Evolutionary conservation across 768 basidiomycete species (phyloP), one percentile per base, ranked within the genome.

Genomic region (Panaeolus cyanescens): DNA sequence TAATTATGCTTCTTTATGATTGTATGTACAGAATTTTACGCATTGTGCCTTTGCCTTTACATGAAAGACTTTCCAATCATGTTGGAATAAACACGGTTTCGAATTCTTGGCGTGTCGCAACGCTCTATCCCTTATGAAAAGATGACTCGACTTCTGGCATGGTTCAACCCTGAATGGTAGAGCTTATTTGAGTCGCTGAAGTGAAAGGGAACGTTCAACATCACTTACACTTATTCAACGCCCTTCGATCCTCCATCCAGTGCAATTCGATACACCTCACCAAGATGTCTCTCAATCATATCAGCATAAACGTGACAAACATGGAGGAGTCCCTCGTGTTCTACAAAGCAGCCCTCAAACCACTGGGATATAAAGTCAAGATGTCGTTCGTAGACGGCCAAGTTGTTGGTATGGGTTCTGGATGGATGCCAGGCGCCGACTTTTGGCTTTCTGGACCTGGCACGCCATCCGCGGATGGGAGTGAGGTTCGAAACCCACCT

Each of bases 401-500:
- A 25, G 56, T 64, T 15, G 33, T 63, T 36, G 65, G 65, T 6
- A 32, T 63, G 8, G 62, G 57, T 17, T 53, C 55, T 25, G 53
- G 45, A 7, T 37, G 55, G 25, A 28, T 17, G 9, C 56, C 37
- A 12, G 59, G 33, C 8, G 62, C 66, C 25, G 64, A 66, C 59
- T 67, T 69, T 58, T 69, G 68, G 68, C 32, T 69, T 12, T 45
- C 54, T 13, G 42, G 40, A 12, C 33, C 34, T 22, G 63, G 57
- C 39, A 22, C 56, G 0, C 59, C 62, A 10, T 42, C 28, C 30
- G 54, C 59, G 8, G 55, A 63, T 15, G 62, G 62, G 19, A 63
- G 62, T 59, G 39, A 58, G 12, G 40, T 59, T 8, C 40, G 55
- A 55, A 30, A 32, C 32, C 55, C 56, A 36, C 42, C 59, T 22